phyloP scores from a whole-genome alignment of 257 asterid species.

The Cordia subcordata region DNA sequence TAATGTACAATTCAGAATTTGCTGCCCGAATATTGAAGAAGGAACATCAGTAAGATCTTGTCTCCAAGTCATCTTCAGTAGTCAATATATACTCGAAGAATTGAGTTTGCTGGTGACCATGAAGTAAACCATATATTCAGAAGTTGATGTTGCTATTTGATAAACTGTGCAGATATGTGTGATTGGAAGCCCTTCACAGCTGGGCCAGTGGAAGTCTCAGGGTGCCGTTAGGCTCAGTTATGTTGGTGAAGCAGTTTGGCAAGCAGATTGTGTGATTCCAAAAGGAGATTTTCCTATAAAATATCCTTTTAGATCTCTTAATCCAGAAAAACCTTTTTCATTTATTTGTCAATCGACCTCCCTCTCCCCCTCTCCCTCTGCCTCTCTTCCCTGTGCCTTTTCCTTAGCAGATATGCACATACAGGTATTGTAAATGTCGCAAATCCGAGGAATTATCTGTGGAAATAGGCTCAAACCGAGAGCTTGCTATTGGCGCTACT shows the following conservation, averaged over 20 bases:
- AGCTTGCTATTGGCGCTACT: slow-evolving; percentile 56
- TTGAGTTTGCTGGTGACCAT: not conserved
- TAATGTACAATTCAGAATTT: slow-evolving; percentile 71
- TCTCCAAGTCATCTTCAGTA: slow-evolving; percentile 9
- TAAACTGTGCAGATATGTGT: slow-evolving; percentile 53
- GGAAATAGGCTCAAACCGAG: slow-evolving; percentile 77
- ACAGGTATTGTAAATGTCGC: slow-evolving; percentile 71
- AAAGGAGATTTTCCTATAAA: slow-evolving; percentile 80
- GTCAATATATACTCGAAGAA: not conserved
- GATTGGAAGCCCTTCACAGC: slow-evolving; percentile 65
- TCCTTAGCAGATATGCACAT: slow-evolving; percentile 65
- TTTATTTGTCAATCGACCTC: not conserved
- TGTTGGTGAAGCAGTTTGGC: slow-evolving; percentile 80
- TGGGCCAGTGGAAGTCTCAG: slow-evolving; percentile 81
- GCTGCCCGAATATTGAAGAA: slow-evolving; percentile 73
- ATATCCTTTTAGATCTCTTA: slow-evolving; percentile 57
- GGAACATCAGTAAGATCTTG: slow-evolving; percentile 64
- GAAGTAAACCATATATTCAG: not conserved
- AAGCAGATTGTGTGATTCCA: slow-evolving; percentile 58
- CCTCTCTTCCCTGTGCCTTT: no score
- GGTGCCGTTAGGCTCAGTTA: slow-evolving; percentile 62
- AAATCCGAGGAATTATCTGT: slow-evolving; percentile 39
- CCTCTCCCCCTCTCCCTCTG: slow-evolving; percentile 7
- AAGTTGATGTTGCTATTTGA: slow-evolving; percentile 1
- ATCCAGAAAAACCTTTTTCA: slow-evolving; percentile 7